Base-by-base conservation (phyloP, 352 stramenopile genomes). In the Globisporangium alternatum region DNA sequence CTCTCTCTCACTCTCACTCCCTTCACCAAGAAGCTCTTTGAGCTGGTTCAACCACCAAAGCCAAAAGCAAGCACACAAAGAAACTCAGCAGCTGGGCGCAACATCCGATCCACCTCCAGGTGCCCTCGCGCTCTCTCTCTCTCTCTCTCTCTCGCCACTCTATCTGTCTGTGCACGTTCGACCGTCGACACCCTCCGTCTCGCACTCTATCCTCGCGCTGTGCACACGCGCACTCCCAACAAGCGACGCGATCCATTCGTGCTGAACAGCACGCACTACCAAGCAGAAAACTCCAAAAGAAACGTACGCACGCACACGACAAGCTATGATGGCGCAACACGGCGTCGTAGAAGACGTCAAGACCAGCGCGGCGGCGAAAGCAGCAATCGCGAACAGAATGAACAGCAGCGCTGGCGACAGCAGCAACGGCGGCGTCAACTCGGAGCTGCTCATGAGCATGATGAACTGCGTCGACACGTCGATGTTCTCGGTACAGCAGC, bases 381-480 rank as follows among this genome's bases (percentile, higher is more conserved):
- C 37, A 17, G 30, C 60, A 31, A 66, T 56, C n/a, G 28, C 17
- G 10, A 56, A 7, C 25, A 31, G 13, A 5, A 3, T 35, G 22
- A 35, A 39, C 48, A 44, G 8, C 4, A 37, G 48, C 48, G 17
- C 13, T 0, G 9, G 25, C 25, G 49, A 28, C 10, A 21, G 43
- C 15, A 56, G 30, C 25, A 30, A 8, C 2, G 62, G 61, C 15
- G 72, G 76, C 60, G 77, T 84, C n/a, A 95, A 93, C 68, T 72
- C 86, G 8, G 75, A 87, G 53, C 70, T 95, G 43, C 72, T 95
- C 1, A 71, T 89, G 39, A 87, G 82, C 59, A 95, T 95, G 86
- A 95, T 95, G 86, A 78, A 90, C 63, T 95, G 86, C 68, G 83
- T 95, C 13, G 86, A 95, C 70, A 91, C 82, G 66, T 81, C 83